A percentile compares a stretch with the other conserved stretches of the same genome.
phyloP scores from a whole-genome alignment of 768 basidiomycete genomes.

The Boletus bicolor region DNA sequence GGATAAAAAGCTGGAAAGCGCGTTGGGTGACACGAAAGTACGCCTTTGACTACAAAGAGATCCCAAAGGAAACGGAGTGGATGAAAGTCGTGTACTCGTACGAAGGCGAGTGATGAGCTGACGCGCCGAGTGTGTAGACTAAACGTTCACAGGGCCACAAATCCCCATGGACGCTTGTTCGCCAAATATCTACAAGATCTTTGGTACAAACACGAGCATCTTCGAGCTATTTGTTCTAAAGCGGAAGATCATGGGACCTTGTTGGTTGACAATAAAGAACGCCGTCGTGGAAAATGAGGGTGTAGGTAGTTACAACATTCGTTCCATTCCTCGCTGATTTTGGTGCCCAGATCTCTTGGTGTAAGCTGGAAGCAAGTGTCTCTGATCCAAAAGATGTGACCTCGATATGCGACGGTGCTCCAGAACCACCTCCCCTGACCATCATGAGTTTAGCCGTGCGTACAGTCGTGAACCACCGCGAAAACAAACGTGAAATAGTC shows the following conservation, averaged over 20 bases:
- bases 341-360: slow-evolving; percentile 84
- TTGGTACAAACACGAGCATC: slow-evolving; percentile 88
- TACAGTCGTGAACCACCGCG: slow-evolving; percentile 89
- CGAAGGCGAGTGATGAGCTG: slow-evolving; percentile 51
- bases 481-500: slow-evolving; percentile 92
- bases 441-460: slow-evolving; percentile 86
- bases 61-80: slow-evolving; percentile 85
- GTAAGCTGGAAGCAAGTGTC: slow-evolving; percentile 85
- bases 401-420: slow-evolving; percentile 73
- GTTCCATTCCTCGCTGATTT: not conserved
- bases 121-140: not conserved
- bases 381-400: slow-evolving; percentile 85
- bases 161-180: slow-evolving; percentile 72
- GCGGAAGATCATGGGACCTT: slow-evolving; percentile 98
- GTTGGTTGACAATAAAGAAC: slow-evolving; percentile 87
- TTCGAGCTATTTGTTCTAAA: slow-evolving; percentile 94
- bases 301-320: slow-evolving; percentile 42
- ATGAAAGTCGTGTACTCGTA: slow-evolving; percentile 93
- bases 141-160: slow-evolving; percentile 31
- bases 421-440: slow-evolving; percentile 82
- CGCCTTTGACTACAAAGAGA: slow-evolving; percentile 75
- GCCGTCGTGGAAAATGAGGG: slow-evolving; percentile 74
- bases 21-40: slow-evolving; percentile 90
- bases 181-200: slow-evolving; percentile 81
- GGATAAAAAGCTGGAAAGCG: slow-evolving; percentile 72